Base-by-base conservation (phyloP, 2,329 filamentous ascomycete species). In the Orbilia oligospora region DNA sequence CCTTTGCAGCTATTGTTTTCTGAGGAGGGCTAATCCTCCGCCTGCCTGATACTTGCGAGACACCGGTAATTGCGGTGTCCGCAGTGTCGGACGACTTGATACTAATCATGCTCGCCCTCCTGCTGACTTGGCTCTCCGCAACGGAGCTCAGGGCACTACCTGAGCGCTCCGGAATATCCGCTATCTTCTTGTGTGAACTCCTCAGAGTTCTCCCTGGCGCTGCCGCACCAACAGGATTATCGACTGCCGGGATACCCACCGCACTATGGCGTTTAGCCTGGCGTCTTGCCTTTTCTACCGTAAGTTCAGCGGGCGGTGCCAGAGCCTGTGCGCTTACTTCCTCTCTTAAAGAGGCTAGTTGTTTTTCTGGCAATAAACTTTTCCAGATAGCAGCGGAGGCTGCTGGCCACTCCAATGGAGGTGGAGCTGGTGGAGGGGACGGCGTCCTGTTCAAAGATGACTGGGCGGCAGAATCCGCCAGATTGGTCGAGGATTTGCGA, bases 231-330 rank as follows among this genome's bases (percentile, higher is more conserved):
- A 20, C 20, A 5, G 56, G 56, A 27, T 61, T 61, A 14, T 79
- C 82, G 12, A 84, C 83, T 9, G 85, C 80, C 14, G 85, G 83
- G n/a, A 84, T 82, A 16, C 84, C 86, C 33, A 88, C 85, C 9
- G 86, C 84, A 14, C 88, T 88, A 82, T 91, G 89, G 5, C 90
- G 88, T 80, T 95, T 93, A 81, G 88, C 86, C 81, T 91, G 87
- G 91, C 84, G 89, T 76, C 58, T 33, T 93, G 84, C 94, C 97
- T 66, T 87, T 88, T 0, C 92, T 94, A 81, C 93, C 90, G 2
- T 94, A 8, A 71, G 49, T 12, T 77, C 73, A 22, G 36, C 41
- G 16, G 63, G n/a, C 89, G 80, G 91, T 88, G 0, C 87, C 87
- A 79, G 79, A 8, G 77, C 72, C n/a, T 71, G 70, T 10, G 61